phyloP scores from a whole-genome alignment of 257 asterid genomes.

The Rauvolfia tetraphylla region DNA sequence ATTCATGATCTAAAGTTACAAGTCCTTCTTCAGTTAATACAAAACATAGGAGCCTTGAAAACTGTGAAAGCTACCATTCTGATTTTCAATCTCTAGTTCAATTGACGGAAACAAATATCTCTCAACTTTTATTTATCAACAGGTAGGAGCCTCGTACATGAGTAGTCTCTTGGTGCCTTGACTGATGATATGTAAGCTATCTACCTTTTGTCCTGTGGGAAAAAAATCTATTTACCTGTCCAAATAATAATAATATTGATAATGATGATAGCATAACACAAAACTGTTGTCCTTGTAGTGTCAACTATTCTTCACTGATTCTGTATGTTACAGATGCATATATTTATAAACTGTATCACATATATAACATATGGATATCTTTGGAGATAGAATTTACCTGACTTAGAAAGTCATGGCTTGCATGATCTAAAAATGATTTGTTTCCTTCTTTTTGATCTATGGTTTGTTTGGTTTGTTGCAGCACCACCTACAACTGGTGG shows the following conservation, averaged over 20 bases:
- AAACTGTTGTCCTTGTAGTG: not conserved
- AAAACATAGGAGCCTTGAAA: not conserved
- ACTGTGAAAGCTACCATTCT: too few species aligned
- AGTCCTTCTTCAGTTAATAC: not conserved
- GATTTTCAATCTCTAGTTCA: too few species aligned
- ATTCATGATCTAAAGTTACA: not conserved
- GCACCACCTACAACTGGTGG: constrained; percentile 69
- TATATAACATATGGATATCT: not conserved
- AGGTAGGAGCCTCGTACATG: not conserved
- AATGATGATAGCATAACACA: not conserved
- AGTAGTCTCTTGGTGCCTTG: not conserved
- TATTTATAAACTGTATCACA: not conserved
- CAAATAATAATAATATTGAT: not conserved
- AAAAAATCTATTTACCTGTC: not conserved
- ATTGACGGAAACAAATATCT: not conserved
- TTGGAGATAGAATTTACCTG: not conserved
- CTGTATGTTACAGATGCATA: not conserved
- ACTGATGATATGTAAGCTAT: not conserved
- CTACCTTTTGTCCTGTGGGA: not conserved
- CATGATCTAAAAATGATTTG: not conserved
- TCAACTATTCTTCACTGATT: not conserved
- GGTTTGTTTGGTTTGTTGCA: constrained; percentile 19
- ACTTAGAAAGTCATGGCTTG: not conserved
- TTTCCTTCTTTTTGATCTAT: not conserved
- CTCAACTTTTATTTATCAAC: not conserved